Evolutionary conservation across 108 stramenopile genomes (phyloP).

Genomic region (Nitzschia sp.): DNA sequence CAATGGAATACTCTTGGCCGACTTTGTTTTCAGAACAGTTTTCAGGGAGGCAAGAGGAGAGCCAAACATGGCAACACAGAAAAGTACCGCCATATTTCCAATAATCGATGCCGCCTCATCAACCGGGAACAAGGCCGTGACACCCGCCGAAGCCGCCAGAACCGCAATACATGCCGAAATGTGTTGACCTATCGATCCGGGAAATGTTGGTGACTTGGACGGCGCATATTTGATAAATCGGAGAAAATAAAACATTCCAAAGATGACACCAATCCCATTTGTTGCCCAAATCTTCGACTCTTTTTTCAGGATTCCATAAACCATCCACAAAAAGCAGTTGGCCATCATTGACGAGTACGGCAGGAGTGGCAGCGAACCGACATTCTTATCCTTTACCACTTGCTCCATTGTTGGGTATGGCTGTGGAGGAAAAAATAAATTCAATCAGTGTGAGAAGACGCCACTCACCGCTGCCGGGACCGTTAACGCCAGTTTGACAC

Average conservation of each 20-base stretch:
- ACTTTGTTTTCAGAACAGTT: constrained; percentile 59
- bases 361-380: constrained; percentile 64
- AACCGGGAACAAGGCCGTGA: constrained; percentile 17
- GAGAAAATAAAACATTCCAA: constrained; percentile 55
- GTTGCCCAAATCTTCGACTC: constrained; percentile 49
- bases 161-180: constrained; percentile 7
- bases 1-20: constrained; percentile 70
- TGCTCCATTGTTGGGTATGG: constrained; percentile 65
- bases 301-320: constrained; percentile 54
- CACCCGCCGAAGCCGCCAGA: constrained; percentile 29
- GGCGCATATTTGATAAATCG: constrained; percentile 36
- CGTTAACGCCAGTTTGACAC: not conserved
- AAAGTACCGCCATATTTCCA: constrained; percentile 44
- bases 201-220: constrained; percentile 35
- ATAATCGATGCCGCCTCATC: constrained; percentile 23
- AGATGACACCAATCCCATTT: constrained; percentile 51
- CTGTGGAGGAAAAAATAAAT: not conserved
- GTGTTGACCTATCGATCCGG: constrained; percentile 50
- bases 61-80: constrained; percentile 66
- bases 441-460: not conserved
- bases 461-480: too few relatives aligned
- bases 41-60: constrained; percentile 66
- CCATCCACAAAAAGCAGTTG: constrained; percentile 36
- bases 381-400: constrained; percentile 47
- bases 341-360: constrained; percentile 77